phyloP scores from a whole-genome alignment of 2,329 filamentous ascomycete species.

The Neofusicoccum ribis region DNA sequence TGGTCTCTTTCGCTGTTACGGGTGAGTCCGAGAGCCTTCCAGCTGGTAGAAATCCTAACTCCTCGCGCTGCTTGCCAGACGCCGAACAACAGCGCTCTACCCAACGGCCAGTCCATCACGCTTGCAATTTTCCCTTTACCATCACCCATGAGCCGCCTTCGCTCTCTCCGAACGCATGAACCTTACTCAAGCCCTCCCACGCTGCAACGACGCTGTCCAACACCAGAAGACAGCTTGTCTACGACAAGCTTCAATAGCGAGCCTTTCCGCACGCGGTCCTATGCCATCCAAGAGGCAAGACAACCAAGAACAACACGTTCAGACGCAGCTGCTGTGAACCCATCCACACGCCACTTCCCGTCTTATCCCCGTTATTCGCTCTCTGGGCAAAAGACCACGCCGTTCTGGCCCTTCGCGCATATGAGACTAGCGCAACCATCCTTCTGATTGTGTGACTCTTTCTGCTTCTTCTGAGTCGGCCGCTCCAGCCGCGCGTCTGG shows the following conservation, averaged over 20 bases:
- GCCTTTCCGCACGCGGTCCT: neutral
- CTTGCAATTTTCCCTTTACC: neutral
- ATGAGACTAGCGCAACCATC: neutral
- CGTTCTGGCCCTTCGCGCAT: neutral
- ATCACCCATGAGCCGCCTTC: neutral
- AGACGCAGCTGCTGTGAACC: neutral
- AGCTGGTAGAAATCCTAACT: too few relatives aligned
- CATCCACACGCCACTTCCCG: neutral
- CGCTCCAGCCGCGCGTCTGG: neutral
- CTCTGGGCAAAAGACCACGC: neutral
- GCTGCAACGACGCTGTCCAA: neutral
- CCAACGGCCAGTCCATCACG: neutral
- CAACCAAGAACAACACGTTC: neutral
- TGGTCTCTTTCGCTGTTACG: neutral
- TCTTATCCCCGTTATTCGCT: neutral
- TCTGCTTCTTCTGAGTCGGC: neutral
- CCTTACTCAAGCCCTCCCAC: neutral
- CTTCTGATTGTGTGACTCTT: neutral
- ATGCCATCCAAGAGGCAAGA: neutral
- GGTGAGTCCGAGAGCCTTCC: neutral
- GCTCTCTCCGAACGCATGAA: neutral
- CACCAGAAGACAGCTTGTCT: neutral
- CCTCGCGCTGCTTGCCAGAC: neutral
- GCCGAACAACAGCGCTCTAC: too few relatives aligned
- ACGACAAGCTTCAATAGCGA: slow-evolving; percentile 10